Base-by-base conservation (phyloP, 768 basidiomycete genomes). In the Tylopilus balloui region DNA sequence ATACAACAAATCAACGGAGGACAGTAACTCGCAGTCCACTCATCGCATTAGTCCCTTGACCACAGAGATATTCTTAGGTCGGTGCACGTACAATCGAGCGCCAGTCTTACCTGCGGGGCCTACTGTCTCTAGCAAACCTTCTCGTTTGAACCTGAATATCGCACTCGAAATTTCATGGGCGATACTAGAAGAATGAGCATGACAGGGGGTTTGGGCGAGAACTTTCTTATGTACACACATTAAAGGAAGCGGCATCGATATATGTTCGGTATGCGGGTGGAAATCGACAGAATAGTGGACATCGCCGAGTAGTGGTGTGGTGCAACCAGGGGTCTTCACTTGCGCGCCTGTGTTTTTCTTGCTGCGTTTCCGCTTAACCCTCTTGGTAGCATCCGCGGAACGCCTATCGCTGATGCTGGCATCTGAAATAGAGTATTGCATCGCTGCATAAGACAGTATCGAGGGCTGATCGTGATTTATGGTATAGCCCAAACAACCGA, bases 81-180 rank as follows among this genome's bases (percentile, higher is more conserved):
- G 17, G n/a, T 10, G 35, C 10, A 24, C 11, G 6, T 20, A 28
- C 31, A 21, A 11, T 45, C 5, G 12, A 48, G 7, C 5, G 40
- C 10, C 35, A 31, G 12, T 60, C 70, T 64, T 63, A 81, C 90
- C 84, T 24, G 93, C 92, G 12, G 92, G 92, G 28, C 94, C 94
- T 52, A 94, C 84, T 15, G 85, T 84, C 66, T 96, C 94, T 43
- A 97, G 67, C 48, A 84, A 84, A 1, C 91, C 92, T 56, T 88
- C 84, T 31, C 85, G 74, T 61, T 84, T 81, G 67, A 88, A 93
- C 45, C 69, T 69, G 66, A 89, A 92, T 37, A 94, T 65, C 24
- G 75, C 66, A 38, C 81, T 71, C 17, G 79, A 75, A 29, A 96
- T 73, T 63, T 94, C 90, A 67, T 92, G 88, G 3, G 86, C 86